Conservation (phyloP, 257 asterid genomes). For the Petunia axillaris region DNA sequence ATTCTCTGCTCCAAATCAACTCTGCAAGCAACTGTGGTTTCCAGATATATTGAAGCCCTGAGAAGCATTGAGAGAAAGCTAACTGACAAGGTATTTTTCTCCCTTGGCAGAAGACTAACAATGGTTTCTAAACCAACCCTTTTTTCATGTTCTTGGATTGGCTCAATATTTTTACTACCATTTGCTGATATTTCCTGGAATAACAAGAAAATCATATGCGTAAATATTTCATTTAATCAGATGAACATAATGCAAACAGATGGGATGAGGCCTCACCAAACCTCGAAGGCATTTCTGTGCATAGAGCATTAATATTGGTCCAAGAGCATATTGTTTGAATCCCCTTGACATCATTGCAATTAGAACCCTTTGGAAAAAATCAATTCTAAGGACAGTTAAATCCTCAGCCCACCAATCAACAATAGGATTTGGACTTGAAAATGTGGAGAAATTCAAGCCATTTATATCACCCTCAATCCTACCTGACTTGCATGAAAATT, state of each 20-base stretch:
- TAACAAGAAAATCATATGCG: constrained; percentile 18
- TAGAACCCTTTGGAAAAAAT: constrained; percentile 73
- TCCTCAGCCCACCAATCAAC: constrained; percentile 96
- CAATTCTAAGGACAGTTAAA: constrained; percentile 65
- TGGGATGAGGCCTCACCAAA: constrained; percentile 73
- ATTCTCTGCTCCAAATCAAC: constrained; percentile 85
- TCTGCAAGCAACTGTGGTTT: constrained; percentile 83
- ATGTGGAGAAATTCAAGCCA: constrained; percentile 39
- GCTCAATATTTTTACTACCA: constrained; percentile 63
- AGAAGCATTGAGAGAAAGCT: constrained; percentile 88
- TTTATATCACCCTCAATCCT: constrained; percentile 30
- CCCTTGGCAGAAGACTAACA: constrained; percentile 81
- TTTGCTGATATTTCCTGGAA: constrained; percentile 74
- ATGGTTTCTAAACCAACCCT: constrained; percentile 78
- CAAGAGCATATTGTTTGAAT: constrained; percentile 70
- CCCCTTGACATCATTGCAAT: constrained; percentile 80
- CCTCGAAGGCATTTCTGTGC: constrained; percentile 87
- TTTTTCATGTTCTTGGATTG: constrained; percentile 70
- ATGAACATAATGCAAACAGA: constrained; percentile 4
- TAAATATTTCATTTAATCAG: neutral
- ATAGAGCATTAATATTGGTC: constrained; percentile 78
- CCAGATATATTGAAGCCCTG: constrained; percentile 71
- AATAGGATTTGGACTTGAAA: constrained; percentile 41
- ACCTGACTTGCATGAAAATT: constrained; percentile 34
- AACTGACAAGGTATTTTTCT: constrained; percentile 65